Evolutionary conservation across 352 stramenopile genomes (phyloP), one percentile per base, ranked within the genome.

Genomic region (Phytophthora cryptogea): DNA sequence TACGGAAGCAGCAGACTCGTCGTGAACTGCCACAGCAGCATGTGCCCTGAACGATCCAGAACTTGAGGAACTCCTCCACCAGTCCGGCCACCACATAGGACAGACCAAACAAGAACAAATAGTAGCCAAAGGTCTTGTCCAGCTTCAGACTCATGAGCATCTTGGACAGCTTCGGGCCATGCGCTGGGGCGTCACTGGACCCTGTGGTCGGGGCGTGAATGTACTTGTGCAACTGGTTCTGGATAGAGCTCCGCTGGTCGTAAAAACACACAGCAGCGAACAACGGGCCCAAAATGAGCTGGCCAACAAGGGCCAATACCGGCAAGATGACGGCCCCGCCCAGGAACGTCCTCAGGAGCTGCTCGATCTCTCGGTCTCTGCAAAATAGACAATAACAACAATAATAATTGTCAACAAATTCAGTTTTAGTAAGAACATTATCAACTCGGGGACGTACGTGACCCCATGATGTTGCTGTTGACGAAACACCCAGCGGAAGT

Each of bases 1-100:
- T 57, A 17, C 55, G 43, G 20, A 53, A 26, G 9, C 54, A 59
- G 16, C 50, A 43, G 8, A 37, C 32, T 33, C 42, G 26, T 48
- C 49, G 47, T 14, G 53, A 60, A 3, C 33, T 54, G 32, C 59
- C 66, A 47, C 69, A 78, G 53, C 72, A 77, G 43, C 77, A 89
- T 7, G 50, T 58, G 27, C 77, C 68, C 14, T 89, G 78, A 2
- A 90, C 78, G 42, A 90, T 28, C 81, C 84, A 92, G 37, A 80
- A 73, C 47, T 91, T 90, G 45, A 86, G 43, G 20, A 63, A 72
- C 52, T 90, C 84, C 46, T 91, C 81, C 17, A 91, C 80, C 5
- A 89, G 59, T 28, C 54, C 78, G 0, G 84, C 80, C 27, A 92
- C 72, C 9, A 86, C 54, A 53, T 84, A 90, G 9, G 78, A 70